phyloP scores from a whole-genome alignment of 495 filamentous ascomycete species.

The Tetracladium marchalianum region DNA sequence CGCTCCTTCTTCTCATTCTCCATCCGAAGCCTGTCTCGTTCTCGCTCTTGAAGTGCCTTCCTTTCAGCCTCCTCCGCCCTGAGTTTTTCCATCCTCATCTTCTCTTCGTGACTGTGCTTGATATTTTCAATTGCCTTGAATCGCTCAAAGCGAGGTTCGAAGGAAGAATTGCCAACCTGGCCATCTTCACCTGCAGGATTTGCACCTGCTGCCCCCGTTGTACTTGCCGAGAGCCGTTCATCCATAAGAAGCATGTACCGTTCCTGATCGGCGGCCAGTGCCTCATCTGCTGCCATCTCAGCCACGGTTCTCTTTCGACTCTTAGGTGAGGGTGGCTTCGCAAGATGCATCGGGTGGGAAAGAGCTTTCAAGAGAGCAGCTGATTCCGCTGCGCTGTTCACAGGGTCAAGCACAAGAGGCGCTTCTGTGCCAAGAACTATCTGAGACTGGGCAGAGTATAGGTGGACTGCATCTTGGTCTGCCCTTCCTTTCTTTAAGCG shows the following conservation, averaged over 20 bases:
- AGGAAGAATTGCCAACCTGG: slow-evolving; percentile 55
- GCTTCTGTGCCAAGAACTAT: slow-evolving; percentile 60
- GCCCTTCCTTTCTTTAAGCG: slow-evolving; percentile 58
- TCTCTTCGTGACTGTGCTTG: slow-evolving; percentile 64
- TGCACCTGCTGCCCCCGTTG: slow-evolving; percentile 42
- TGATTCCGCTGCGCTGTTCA: slow-evolving; percentile 53
- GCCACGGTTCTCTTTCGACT: slow-evolving; percentile 87
- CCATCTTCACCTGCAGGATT: slow-evolving; percentile 65
- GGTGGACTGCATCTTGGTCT: slow-evolving; percentile 60
- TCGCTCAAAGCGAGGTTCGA: slow-evolving; percentile 78
- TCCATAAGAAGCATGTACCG: slow-evolving; percentile 90
- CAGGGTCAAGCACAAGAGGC: slow-evolving; percentile 67
- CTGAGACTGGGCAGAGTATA: slow-evolving; percentile 64
- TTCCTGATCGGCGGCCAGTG: slow-evolving; percentile 77
- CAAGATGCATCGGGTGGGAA: slow-evolving; percentile 63
- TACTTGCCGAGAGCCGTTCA: slow-evolving; percentile 58
- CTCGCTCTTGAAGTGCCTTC: slow-evolving; percentile 40
- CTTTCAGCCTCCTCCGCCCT: slow-evolving; percentile 59
- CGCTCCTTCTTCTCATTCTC: slow-evolving; percentile 23
- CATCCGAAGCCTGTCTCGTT: slow-evolving; percentile 29
- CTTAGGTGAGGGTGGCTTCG: slow-evolving; percentile 73
- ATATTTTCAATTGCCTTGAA: slow-evolving; percentile 89
- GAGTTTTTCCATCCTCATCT: slow-evolving; percentile 48
- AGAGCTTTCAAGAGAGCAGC: slow-evolving; percentile 59
- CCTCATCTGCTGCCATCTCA: slow-evolving; percentile 89